Evolutionary conservation across 768 basidiomycete species (phyloP), one percentile per base, ranked within the genome.

Genomic region (Chiua virens): DNA sequence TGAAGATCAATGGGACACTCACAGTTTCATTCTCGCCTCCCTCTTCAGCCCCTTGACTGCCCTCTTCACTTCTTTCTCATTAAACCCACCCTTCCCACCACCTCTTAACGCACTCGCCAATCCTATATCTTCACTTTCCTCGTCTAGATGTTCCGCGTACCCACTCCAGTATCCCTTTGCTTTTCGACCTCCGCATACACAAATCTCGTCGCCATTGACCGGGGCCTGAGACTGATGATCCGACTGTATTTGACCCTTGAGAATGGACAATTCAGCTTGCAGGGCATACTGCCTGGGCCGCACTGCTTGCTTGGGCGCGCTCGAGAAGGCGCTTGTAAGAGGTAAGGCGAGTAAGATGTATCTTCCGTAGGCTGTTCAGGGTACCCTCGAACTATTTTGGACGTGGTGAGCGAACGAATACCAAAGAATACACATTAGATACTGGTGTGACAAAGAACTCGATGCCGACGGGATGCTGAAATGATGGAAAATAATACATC

Each of bases 271-370:
- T 62, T 93, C 89, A 2, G 89, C 90, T 68, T 92, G 90, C 1
- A 94, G 73, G 0, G 92, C 90, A 60, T 93, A 90, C 2, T n/a
- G 92, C 73, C 60, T 93, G 92, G 1, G 89, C 85, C 0, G 90
- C 88, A 2, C 86, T 78, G 9, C 84, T 82, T 3, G 86, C 82
- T 59, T 93, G 92, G 0, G 89, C 79, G 36, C 86, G 85, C 57
- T 93, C 90, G 13, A 93, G 78, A 2, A 93, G 76, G 2, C 90
- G 80, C 62, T 86, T 92, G 69, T 89, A 87, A 50, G 85, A 81
- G 15, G 83, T 76, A 14, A 91, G 78, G 58, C 87, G 88, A 35
- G 65, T 65, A 27, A 71, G 67, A 55, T 82, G 80, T 20, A 79
- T 59, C 17, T 64, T 65, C 10, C 71, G 62, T 32, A 81, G 66